A percentile compares a stretch with the other conserved stretches of the same genome.
phyloP scores from a whole-genome alignment of 108 stramenopile species.

The Nannochloropsis oceanica region DNA sequence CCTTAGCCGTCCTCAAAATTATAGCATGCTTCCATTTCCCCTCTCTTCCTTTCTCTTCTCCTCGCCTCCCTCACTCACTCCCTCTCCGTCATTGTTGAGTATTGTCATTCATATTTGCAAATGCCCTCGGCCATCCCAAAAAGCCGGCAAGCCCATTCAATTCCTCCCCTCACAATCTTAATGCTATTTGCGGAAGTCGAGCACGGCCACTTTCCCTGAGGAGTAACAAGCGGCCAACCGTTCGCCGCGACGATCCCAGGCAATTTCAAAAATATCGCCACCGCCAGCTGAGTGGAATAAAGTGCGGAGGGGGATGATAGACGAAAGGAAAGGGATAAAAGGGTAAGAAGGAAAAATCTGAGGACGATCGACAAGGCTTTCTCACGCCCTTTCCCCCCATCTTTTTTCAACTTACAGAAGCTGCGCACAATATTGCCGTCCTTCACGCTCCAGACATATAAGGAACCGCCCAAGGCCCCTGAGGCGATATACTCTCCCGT shows the following conservation, averaged over 20 bases:
- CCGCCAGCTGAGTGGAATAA: neutral
- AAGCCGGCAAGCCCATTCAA: no score
- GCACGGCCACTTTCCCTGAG: slow-evolving; percentile 11
- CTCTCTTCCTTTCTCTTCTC: no score
- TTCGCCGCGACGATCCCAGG: slow-evolving; percentile 24
- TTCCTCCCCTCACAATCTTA: no score
- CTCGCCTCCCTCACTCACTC: no score
- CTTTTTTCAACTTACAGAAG: slow-evolving; percentile 1
- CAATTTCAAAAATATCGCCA: slow-evolving; percentile 28
- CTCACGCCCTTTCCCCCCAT: neutral
- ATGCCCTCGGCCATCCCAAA: no score
- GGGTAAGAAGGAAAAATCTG: neutral
- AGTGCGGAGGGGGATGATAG: neutral
- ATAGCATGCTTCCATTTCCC: no score
- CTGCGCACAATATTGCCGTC: slow-evolving; percentile 55
- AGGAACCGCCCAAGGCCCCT: slow-evolving; percentile 13
- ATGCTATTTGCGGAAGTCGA: slow-evolving; percentile 14
- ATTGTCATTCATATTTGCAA: no score
- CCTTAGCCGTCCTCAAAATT: no score
- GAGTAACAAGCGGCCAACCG: slow-evolving; percentile 27
- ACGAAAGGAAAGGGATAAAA: neutral
- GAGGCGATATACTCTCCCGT: slow-evolving; percentile 23
- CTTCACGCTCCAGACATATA: slow-evolving; percentile 38
- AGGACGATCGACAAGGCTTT: no score
- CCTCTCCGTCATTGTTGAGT: no score